Evolutionary conservation across 78 protist species (phyloP), one percentile per base, ranked within the genome.

Genomic region (Dictyostelium brefeldianum): DNA sequence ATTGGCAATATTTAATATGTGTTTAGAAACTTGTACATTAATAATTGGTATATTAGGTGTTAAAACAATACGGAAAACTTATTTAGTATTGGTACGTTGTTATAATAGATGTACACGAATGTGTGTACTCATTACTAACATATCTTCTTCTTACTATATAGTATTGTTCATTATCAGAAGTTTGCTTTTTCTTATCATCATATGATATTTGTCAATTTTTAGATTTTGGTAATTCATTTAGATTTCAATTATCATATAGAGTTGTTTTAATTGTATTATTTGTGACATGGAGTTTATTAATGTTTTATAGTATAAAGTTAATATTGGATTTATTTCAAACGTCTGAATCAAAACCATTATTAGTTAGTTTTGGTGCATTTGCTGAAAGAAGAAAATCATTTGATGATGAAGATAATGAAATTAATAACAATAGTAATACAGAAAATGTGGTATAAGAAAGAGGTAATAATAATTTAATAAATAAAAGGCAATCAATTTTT

Each of bases 131-230:
- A n/a, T n/a, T n/a, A 36, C 43, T 36, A 36, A 36, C 43, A 36
- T 36, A 36, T 36, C 43, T 36, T 3, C 43, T 36, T 3, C 43
- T 36, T n/a, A 36, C 43, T 3, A 36, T 2, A 3, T 36, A 87
- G 92, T 87, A 87, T 77, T 87, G 92, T 36, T 47, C 92, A 11
- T 27, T 87, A 46, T 29, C 83, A 46, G 92, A 87, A 50, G 36
- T 87, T 36, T 57, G 78, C 50, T 87, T 87, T 71, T 87, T 87
- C 50, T n/a, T 87, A 7, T 50, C 78, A 1, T 56, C 83, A 18
- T 87, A 74, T 47, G 51, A 56, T 6, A 62, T 87, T 15, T 87
- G 80, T 29, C 54, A 77, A 36, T 87, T 87, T 17, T 14, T 87
- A 5, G 57, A 29, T 29, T 48, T 62, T 18, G 64, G 70, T 11